A percentile compares a stretch with the other conserved stretches of the same genome.
Conservation (phyloP, 2,329 filamentous ascomycete species). For the Aspergillus alliaceus region DNA sequence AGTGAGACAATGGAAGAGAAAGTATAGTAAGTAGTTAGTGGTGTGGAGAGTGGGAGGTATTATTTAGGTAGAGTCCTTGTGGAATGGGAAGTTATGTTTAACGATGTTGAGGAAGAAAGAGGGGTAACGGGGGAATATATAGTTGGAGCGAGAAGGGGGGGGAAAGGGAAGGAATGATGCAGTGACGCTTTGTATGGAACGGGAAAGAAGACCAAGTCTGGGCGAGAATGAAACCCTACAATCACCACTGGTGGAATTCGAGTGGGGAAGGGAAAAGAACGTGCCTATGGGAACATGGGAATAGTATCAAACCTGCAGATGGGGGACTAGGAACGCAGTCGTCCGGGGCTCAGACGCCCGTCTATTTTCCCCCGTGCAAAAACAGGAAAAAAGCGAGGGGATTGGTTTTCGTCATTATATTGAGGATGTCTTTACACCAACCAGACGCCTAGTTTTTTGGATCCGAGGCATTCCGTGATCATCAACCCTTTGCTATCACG, state of each 20-base stretch:
- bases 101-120: neutral
- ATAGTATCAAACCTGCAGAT: neutral
- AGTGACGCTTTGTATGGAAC: neutral
- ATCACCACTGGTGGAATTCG: neutral
- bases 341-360: neutral
- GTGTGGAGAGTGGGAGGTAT: too few species aligned
- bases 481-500: neutral
- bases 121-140: constrained; percentile 12
- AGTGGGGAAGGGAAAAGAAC: neutral
- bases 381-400: neutral
- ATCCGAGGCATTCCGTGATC: neutral
- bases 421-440: neutral
- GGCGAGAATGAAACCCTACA: neutral
- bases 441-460: neutral
- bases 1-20: too few species aligned
- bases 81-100: neutral
- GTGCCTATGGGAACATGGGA: neutral
- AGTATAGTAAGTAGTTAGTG: too few species aligned
- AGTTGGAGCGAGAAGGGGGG: neutral
- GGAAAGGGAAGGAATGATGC: constrained; percentile 2
- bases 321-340: constrained; percentile 1
- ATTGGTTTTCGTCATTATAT: neutral
- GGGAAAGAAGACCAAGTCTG: neutral
- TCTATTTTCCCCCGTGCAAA: too few species aligned
- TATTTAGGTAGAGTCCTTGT: neutral